A percentile compares a stretch with the other conserved stretches of the same genome.
These are phyloP conservation scores for Ustilago nuda DNA, from an alignment of 1,284 basidiomycete genomes.

Conservation along the genomic window DNA sequence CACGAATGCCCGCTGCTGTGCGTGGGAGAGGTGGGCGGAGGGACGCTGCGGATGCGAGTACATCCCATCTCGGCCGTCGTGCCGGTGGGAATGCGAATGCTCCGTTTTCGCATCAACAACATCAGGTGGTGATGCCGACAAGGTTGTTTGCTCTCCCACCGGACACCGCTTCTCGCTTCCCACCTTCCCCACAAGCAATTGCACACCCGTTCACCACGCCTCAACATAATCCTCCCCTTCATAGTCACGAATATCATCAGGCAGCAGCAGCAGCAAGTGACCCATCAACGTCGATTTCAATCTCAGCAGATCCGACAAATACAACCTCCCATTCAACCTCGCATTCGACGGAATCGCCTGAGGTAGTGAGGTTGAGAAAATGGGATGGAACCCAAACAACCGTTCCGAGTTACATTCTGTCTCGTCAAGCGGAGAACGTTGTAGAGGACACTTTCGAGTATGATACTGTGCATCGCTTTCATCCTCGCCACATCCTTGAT, in stretches of 20 bases:
- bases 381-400: slow-evolving; percentile 26
- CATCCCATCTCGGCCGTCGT: slow-evolving; percentile 3
- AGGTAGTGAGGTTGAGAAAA: slow-evolving; percentile 20
- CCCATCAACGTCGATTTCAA: not conserved
- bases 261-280: not conserved
- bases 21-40: not conserved
- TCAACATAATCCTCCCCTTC: not conserved
- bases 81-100: not conserved
- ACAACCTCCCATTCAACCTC: not conserved
- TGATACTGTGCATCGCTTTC: slow-evolving; percentile 14
- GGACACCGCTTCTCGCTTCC: too few species aligned
- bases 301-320: not conserved
- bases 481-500: not conserved
- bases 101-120: too few species aligned
- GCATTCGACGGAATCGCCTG: not conserved
- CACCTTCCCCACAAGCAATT: not conserved
- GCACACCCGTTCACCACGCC: not conserved
- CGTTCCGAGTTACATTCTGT: slow-evolving; percentile 16
- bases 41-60: not conserved
- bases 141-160: too few species aligned
- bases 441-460: slow-evolving; percentile 25
- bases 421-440: slow-evolving; percentile 2
- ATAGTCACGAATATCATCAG: not conserved
- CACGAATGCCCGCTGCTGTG: not conserved
- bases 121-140: too few species aligned